A percentile compares a stretch with the other conserved stretches of the same genome.
Evolutionary conservation across 1,284 basidiomycete species (phyloP).

Genomic region (Boletus smithii): DNA sequence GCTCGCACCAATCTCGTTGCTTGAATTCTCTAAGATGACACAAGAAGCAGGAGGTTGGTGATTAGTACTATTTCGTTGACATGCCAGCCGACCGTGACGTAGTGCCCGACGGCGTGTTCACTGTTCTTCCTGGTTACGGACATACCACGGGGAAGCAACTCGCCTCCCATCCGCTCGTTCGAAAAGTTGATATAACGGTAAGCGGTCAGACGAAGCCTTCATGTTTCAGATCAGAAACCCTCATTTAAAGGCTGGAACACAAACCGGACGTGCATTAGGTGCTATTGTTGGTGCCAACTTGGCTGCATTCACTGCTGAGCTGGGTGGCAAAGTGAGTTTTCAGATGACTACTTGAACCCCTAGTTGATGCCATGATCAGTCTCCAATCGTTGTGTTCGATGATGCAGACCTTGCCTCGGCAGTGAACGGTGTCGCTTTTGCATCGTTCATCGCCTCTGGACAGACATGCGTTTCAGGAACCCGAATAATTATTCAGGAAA

Average conservation of each 20-base stretch:
- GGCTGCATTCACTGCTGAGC: slow-evolving; percentile 72
- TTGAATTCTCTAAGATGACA: slow-evolving; percentile 69
- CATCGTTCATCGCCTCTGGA: slow-evolving; percentile 80
- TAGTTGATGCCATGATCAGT: slow-evolving; percentile 39
- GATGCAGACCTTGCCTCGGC: slow-evolving; percentile 69
- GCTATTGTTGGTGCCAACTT: slow-evolving; percentile 69
- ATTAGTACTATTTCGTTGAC: not conserved
- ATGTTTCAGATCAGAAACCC: slow-evolving; percentile 4
- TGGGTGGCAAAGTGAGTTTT: slow-evolving; percentile 68
- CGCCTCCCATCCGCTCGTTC: slow-evolving; percentile 59
- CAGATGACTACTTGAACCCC: not conserved
- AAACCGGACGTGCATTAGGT: slow-evolving; percentile 68
- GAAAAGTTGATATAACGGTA: slow-evolving; percentile 82
- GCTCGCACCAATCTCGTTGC: slow-evolving; percentile 74
- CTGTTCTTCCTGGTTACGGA: slow-evolving; percentile 70
- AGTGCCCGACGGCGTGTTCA: slow-evolving; percentile 75
- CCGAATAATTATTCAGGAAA: slow-evolving; percentile 65
- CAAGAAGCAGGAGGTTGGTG: slow-evolving; percentile 60
- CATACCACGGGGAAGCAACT: slow-evolving; percentile 60
- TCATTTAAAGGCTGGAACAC: slow-evolving; percentile 65
- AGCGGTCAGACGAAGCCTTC: slow-evolving; percentile 22
- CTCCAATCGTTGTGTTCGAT: slow-evolving; percentile 73
- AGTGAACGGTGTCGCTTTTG: slow-evolving; percentile 76
- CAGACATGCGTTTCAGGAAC: slow-evolving; percentile 84
- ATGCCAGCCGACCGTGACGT: slow-evolving; percentile 2